Evolutionary conservation across 129 eudicot species (phyloP), one percentile per base, ranked within the genome.

Genomic region (Scalesia atractyloides): DNA sequence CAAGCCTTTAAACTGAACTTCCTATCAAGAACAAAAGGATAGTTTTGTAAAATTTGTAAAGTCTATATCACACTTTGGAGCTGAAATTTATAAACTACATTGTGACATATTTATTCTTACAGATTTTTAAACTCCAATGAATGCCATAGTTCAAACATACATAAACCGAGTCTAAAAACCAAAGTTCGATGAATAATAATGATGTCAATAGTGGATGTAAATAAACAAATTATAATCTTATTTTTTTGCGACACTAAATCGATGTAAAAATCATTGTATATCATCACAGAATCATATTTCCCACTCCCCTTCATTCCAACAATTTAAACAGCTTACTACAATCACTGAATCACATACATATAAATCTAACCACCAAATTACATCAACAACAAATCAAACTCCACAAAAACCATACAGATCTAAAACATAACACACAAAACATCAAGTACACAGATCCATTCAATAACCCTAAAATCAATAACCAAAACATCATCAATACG

Each of bases 331-430:
- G 41, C 20, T 36, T 36, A 16, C 24, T 36, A 0, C 48, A n/a
- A 36, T 34, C 3, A n/a, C n/a, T 0, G 30, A 16, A 37, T 63
- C 9, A 34, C 14, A 7, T 36, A 56, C 50, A 33, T 33, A 33
- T 8, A 73, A 17, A 48, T 1, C 50, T 36, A 51, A 64, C 37
- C 5, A 34, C 3, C 7, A 0, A 7, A 34, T 20, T 16, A 34
- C 11, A 36, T 63, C 51, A 63, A 73, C 51, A 73, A 4, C 78
- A 73, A 10, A 10, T 14, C 13, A 73, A 48, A 73, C 6, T 49
- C 43, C 48, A 52, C 39, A 51, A 5, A 51, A 74, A 63, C 39
- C 41, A 64, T 7, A 39, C 54, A 64, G 79, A 74, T 74, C 79
- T 63, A 74, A 14, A 2, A 63, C 63, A 22, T 13, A 49, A 52